phyloP scores from a whole-genome alignment of 768 basidiomycete species.

The Zangia roseola region DNA sequence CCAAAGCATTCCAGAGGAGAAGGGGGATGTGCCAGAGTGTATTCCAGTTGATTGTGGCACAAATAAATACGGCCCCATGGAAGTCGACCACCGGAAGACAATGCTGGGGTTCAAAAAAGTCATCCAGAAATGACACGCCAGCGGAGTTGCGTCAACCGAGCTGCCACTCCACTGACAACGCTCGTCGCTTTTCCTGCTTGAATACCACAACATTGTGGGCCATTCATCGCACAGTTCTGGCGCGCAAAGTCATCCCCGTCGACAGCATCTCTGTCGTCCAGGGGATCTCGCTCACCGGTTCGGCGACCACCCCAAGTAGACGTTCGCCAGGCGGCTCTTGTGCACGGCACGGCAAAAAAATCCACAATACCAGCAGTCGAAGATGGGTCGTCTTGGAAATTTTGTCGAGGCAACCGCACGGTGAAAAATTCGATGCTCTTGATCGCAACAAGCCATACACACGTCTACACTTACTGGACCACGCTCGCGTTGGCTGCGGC shows the following conservation, averaged over 20 bases:
- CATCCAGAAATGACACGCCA: too few species aligned
- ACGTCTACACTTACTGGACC: slow-evolving; percentile 7
- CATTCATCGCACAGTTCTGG: slow-evolving; percentile 12
- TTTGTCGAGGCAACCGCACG: slow-evolving; percentile 5
- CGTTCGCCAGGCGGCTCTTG: background rate
- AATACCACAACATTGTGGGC: background rate
- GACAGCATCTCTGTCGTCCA: background rate
- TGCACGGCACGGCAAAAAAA: slow-evolving; percentile 25
- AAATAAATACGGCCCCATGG: too few species aligned
- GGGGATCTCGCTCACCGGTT: slow-evolving; percentile 8
- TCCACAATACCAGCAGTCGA: background rate
- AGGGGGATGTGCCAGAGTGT: too few species aligned
- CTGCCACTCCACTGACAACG: too few species aligned
- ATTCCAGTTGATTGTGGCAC: too few species aligned
- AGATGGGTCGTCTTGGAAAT: too few species aligned
- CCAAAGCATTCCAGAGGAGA: too few species aligned
- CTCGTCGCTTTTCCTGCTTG: background rate
- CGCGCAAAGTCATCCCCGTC: background rate
- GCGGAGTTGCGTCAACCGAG: slow-evolving; percentile 1
- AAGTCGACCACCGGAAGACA: too few species aligned
- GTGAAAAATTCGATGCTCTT: slow-evolving; percentile 25
- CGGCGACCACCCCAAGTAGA: slow-evolving; percentile 2
- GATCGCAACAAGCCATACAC: slow-evolving; percentile 10
- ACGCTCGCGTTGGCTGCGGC: slow-evolving; percentile 11
- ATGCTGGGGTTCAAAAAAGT: slow-evolving; percentile 2